These are phyloP conservation scores for Adansonia digitata DNA, from an alignment of 345 rosid species.

Conservation along the genomic window DNA sequence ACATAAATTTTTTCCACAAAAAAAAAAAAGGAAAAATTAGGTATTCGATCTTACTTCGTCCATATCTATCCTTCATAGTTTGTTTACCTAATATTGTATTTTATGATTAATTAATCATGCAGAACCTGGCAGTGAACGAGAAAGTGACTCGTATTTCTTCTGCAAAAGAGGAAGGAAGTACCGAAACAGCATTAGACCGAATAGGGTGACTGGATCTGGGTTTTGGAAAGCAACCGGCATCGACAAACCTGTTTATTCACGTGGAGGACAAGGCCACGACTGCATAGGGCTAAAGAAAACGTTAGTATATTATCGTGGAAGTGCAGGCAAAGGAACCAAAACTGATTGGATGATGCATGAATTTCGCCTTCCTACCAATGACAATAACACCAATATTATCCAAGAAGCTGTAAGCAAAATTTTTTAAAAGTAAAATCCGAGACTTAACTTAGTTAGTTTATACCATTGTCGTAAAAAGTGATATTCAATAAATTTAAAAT, in stretches of 20 bases:
- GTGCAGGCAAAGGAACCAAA: conserved; percentile 85
- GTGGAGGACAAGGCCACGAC: no score
- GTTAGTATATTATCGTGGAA: conserved; percentile 73
- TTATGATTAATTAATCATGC: not conserved
- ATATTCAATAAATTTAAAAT: no score
- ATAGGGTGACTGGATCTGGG: conserved; percentile 86
- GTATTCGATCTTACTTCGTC: no score
- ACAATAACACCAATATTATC: no score
- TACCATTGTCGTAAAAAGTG: no score
- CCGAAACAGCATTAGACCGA: conserved; percentile 82
- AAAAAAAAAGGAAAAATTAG: no score
- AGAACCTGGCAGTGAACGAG: conserved; percentile 40
- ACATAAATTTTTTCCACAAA: no score
- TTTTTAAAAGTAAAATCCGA: no score
- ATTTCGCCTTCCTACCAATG: no score
- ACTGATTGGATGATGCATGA: no score
- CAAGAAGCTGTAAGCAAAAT: no score
- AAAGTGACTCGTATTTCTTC: conserved; percentile 74
- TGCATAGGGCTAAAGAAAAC: conserved; percentile 86
- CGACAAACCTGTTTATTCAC: conserved; percentile 63
- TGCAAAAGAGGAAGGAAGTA: conserved; percentile 57
- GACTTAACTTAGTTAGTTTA: no score
- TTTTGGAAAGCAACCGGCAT: conserved; percentile 97
- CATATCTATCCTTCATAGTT: not conserved
- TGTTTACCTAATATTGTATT: not conserved